phyloP scores from a whole-genome alignment of 1,284 basidiomycete genomes.

The Schizopora paradoxa region DNA sequence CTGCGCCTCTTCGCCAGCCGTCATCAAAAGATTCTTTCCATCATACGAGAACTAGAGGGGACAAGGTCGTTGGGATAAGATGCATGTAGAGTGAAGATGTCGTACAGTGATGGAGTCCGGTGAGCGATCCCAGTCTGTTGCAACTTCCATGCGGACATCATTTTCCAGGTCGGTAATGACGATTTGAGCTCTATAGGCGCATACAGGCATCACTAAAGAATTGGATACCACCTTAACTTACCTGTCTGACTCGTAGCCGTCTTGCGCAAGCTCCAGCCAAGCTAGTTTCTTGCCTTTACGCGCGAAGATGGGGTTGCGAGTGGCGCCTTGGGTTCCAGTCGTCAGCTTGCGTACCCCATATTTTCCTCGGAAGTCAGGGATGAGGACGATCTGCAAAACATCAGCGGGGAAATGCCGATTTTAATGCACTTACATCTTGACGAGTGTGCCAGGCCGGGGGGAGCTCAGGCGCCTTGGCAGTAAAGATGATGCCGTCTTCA shows the following conservation, averaged over 20 bases:
- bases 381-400: conserved; percentile 51
- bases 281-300: conserved; percentile 65
- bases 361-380: conserved; percentile 49
- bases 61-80: background rate
- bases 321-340: conserved; percentile 78
- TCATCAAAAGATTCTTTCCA: conserved; percentile 64
- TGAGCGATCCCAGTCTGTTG: conserved; percentile 80
- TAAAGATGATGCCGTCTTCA: conserved; percentile 66
- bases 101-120: conserved; percentile 55
- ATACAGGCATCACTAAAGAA: conserved; percentile 4
- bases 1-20: conserved; percentile 70
- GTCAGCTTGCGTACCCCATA: conserved; percentile 62
- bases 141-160: conserved; percentile 63
- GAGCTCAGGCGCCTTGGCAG: conserved; percentile 74
- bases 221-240: conserved; percentile 23
- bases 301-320: conserved; percentile 64
- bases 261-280: conserved; percentile 81
- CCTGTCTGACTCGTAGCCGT: conserved; percentile 86
- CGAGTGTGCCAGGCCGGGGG: conserved; percentile 75
- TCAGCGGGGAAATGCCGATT: conserved; percentile 7
- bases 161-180: conserved; percentile 72
- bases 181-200: conserved; percentile 53
- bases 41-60: conserved; percentile 62
- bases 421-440: conserved; percentile 51
- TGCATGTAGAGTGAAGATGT: conserved; percentile 3